phyloP scores from a whole-genome alignment of 2,329 filamentous ascomycete species.

The Aspergillus sp. region DNA sequence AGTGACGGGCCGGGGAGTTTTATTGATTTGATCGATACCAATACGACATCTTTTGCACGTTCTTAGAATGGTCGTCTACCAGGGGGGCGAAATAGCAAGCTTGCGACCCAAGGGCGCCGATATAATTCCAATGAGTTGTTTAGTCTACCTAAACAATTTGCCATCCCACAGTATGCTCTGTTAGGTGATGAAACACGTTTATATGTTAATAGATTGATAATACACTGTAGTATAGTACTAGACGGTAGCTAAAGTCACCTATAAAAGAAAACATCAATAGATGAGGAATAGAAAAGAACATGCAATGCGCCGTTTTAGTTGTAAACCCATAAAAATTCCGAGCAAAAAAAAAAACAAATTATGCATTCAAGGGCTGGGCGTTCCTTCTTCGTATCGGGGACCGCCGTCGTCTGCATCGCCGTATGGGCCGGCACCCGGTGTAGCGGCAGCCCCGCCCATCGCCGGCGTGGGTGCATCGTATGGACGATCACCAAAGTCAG shows the following conservation, averaged over 20 bases:
- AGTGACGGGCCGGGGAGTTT: neutral
- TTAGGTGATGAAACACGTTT: neutral
- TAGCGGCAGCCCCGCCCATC: slow-evolving; percentile 37
- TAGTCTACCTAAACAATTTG: neutral
- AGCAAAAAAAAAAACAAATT: neutral
- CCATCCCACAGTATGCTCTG: neutral
- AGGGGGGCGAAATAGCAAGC: too few relatives aligned
- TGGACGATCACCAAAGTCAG: slow-evolving; percentile 32
- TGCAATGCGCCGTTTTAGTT: slow-evolving; percentile 2
- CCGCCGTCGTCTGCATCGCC: slow-evolving; percentile 40
- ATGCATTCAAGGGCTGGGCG: slow-evolving; percentile 36
- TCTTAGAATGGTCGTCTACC: neutral
- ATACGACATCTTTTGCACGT: neutral
- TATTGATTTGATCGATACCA: neutral
- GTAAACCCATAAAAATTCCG: neutral
- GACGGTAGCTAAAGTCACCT: neutral
- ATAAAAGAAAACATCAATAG: neutral
- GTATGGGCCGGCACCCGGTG: slow-evolving; percentile 37
- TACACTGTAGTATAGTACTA: neutral
- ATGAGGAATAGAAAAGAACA: neutral
- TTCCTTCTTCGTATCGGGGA: slow-evolving; percentile 46
- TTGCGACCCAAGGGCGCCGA: neutral
- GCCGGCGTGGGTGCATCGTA: slow-evolving; percentile 53
- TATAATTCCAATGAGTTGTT: neutral
- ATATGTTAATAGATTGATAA: neutral